Percentiles rank a stretch among this genome's conserved stretches.
Evolutionary conservation across 345 rosid genomes (phyloP).

Genomic region (Microthlaspi erraticum): DNA sequence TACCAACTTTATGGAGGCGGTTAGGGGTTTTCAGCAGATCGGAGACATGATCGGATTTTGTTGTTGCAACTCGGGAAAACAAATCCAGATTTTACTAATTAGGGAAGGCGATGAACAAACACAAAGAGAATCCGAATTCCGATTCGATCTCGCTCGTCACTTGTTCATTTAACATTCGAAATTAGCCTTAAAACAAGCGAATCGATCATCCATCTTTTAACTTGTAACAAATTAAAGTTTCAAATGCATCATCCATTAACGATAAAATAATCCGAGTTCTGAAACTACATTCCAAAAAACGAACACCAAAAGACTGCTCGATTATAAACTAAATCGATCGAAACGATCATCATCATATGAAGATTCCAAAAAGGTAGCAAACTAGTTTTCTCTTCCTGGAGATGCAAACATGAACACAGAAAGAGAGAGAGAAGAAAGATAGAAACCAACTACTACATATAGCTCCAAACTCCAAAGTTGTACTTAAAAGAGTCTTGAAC

Average conservation of each 20-base stretch:
- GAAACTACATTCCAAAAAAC: neutral
- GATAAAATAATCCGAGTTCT: neutral
- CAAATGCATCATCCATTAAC: constrained; percentile 1
- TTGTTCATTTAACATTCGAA: neutral
- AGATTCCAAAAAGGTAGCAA: constrained; percentile 10
- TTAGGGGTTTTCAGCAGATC: neutral
- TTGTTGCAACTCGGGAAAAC: neutral
- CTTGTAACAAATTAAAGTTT: constrained; percentile 2
- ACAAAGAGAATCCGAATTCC: constrained; percentile 2
- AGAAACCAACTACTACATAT: constrained; percentile 1
- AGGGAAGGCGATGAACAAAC: neutral
- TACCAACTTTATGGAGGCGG: constrained; percentile 24
- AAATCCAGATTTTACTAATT: neutral
- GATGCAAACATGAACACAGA: constrained; percentile 30
- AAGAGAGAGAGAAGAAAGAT: neutral
- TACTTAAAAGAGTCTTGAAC: constrained; percentile 31
- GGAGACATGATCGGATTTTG: constrained; percentile 15
- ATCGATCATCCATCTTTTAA: neutral
- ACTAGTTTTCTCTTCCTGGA: neutral
- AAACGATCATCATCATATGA: neutral
- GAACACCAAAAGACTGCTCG: neutral
- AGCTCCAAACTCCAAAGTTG: constrained; percentile 30
- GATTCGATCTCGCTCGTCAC: neutral
- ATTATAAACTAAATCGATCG: neutral
- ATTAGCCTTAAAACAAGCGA: neutral